Base-by-base conservation (phyloP, 192 early-diverging fungal genomes). In the Obelidium mucronatum region DNA sequence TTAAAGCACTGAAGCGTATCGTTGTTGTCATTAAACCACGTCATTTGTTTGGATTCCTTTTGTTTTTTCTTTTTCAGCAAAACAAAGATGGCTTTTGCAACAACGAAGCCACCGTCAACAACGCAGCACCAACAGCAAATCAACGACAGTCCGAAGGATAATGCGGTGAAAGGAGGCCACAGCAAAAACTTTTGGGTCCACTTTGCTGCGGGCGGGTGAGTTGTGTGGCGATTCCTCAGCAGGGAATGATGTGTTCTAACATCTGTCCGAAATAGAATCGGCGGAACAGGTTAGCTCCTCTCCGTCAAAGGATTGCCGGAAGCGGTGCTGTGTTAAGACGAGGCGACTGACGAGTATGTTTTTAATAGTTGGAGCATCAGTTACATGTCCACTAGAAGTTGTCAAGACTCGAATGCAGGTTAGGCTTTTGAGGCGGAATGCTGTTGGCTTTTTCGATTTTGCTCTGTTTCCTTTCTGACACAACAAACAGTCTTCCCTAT, bases 361-460 rank as follows among this genome's bases (percentile, higher is more conserved):
- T 78, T 89, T 90, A n/a, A 88, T 90, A 91, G 83, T 91, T 31
- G 97, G 95, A 36, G 97, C 97, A 26, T 75, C 94, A 0, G 86
- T 91, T 1, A 97, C 95, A 31, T 97, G 93, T 54, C 97, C 97
- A 0, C 84, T 98, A 35, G 97, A 98, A 76, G 95, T 98, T 15
- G 90, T 97, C 55, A 97, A 96, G 73, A 97, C 96, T 3, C 90
- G 96, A 35, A 84, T 97, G 73, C 97, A 99, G 86, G 93, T 93
- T 73, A 31, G n/a, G n/a, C n/a, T n/a, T n/a, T n/a, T n/a, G n/a
- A n/a, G n/a, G n/a, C n/a, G n/a, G n/a, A n/a, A n/a, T n/a, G n/a
- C n/a, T n/a, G n/a, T n/a, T n/a, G n/a, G n/a, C n/a, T n/a, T n/a
- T n/a, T n/a, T n/a, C n/a, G n/a, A n/a, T n/a, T n/a, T n/a, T n/a